A percentile compares a stretch with the other conserved stretches of the same genome.
These are phyloP conservation scores for Phytophthora cryptogea DNA, from an alignment of 352 stramenopile species.

Conservation along the genomic window DNA sequence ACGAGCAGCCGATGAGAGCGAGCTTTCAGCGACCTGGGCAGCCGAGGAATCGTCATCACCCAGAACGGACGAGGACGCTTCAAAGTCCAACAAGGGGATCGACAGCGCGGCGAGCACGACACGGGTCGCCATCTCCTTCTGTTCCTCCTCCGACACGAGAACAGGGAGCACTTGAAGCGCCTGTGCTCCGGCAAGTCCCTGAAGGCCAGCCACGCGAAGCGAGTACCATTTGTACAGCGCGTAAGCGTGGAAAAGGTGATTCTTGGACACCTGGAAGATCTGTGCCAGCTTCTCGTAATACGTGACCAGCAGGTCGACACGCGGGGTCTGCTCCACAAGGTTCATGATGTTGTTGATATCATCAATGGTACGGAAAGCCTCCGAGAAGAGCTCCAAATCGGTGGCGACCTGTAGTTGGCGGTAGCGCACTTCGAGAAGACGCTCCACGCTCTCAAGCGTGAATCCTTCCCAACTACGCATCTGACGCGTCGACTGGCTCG, in stretches of 20 bases:
- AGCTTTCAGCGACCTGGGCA: constrained; percentile 37
- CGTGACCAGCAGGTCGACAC: constrained; percentile 94
- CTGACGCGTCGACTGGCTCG: constrained; percentile 75
- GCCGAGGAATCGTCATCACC: constrained; percentile 66
- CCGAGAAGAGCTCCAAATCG: constrained; percentile 95
- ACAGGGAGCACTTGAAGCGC: constrained; percentile 44
- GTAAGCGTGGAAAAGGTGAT: constrained; percentile 98
- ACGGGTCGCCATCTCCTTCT: constrained; percentile 85
- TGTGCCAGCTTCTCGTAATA: constrained; percentile 98
- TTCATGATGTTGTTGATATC: constrained; percentile 99
- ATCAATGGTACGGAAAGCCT: constrained; percentile 98
- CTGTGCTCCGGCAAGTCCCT: constrained; percentile 48
- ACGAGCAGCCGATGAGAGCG: constrained; percentile 58
- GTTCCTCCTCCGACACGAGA: constrained; percentile 77
- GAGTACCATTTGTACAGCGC: constrained; percentile 96
- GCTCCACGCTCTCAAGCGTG: constrained; percentile 94
- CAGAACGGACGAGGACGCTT: constrained; percentile 58
- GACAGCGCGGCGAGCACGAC: constrained; percentile 94
- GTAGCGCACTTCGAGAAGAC: constrained; percentile 97
- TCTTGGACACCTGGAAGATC: constrained; percentile 97
- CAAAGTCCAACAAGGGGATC: constrained; percentile 88
- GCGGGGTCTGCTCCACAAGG: constrained; percentile 86
- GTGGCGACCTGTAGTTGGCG: constrained; percentile 96
- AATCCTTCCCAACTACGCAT: constrained; percentile 97
- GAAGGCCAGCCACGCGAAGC: constrained; percentile 90